Base-by-base conservation (phyloP, 1,284 basidiomycete genomes). In the Inonotus hispidus region DNA sequence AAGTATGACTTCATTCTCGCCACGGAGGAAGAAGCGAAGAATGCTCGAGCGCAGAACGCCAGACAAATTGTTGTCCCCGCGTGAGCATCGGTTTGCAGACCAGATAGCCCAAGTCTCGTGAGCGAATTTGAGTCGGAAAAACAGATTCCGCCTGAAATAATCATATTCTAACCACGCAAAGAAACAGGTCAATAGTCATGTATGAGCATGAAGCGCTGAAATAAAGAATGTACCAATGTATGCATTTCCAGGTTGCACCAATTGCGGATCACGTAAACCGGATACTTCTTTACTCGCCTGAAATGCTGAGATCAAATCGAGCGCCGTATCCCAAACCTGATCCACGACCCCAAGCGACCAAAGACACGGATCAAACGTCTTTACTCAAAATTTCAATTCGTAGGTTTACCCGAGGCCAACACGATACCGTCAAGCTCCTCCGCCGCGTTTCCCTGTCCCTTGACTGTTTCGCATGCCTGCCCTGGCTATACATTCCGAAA, bases 1-100 rank as follows among this genome's bases (percentile, higher is more conserved):
- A 77, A 84, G 62, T 74, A 73, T 23, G 84, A 91, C 66, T 79
- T 91, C 60, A 71, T 87, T 2, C 72, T 91, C 8, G 78, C 82
- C 13, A 84, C 82, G 1, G 75, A 79, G 27, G 80, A 77, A 53
- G 79, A 85, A 69, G 74, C 75, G 3, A 70, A 69, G 45, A 11
- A 69, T 65, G 27, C 58, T 19, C 38, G 57, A 23, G 69, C 69
- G 49, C 68, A 71, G 59, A 65, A 63, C 37, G 66, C 68, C 39
- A 68, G 68, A 68, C 66, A 69, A 47, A 47, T 53, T 8, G 39
- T 23, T 3, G 58, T 27, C 23, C 16, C 2, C 3, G 49, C 8
- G 27, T 41, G 37, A 19, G 41, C n/a, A 8, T 35, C 32, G 6
- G 25, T 3, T 8, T 10, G 50, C n/a, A 14, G 16, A 35, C 35